Conservation (phyloP, 2,329 filamentous ascomycete species). For the Daldinia sp. region DNA sequence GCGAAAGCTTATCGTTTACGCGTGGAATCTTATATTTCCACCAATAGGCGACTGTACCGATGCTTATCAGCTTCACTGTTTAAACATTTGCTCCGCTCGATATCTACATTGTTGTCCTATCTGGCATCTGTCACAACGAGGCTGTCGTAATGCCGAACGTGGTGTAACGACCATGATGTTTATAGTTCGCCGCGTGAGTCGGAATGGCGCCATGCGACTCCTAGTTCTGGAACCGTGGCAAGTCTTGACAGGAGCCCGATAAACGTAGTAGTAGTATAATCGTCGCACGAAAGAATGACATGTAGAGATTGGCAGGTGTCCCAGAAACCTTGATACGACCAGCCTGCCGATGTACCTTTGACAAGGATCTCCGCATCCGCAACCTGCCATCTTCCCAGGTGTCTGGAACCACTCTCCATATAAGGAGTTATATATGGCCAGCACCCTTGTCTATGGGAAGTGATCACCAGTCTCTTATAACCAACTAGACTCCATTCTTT, state of each 20-base stretch:
- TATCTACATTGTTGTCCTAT: not conserved
- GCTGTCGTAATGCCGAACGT: not conserved
- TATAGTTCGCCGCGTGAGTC: not conserved
- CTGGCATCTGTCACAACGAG: not conserved
- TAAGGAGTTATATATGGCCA: constrained; percentile 21
- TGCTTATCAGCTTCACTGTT: not conserved
- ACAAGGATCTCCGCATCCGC: constrained; percentile 41
- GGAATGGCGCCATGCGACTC: not conserved
- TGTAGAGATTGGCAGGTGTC: constrained; percentile 7
- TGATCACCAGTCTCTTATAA: constrained; percentile 8
- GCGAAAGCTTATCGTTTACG: not conserved
- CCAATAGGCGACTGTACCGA: constrained; percentile 23
- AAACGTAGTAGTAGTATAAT: not conserved
- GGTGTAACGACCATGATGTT: not conserved
- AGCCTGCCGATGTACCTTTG: constrained; percentile 26
- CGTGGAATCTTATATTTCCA: constrained; percentile 31
- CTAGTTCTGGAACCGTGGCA: no score
- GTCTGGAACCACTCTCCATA: constrained; percentile 34
- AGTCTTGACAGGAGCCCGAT: not conserved
- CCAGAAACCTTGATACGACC: constrained; percentile 20
- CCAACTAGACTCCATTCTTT: not conserved
- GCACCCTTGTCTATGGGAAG: not conserved
- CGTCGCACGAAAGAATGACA: not conserved
- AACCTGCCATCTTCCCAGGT: constrained; percentile 30
- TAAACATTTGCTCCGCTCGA: constrained; percentile 2